phyloP scores from a whole-genome alignment of 148 eudicot genomes.

The Rhododendron vialii region DNA sequence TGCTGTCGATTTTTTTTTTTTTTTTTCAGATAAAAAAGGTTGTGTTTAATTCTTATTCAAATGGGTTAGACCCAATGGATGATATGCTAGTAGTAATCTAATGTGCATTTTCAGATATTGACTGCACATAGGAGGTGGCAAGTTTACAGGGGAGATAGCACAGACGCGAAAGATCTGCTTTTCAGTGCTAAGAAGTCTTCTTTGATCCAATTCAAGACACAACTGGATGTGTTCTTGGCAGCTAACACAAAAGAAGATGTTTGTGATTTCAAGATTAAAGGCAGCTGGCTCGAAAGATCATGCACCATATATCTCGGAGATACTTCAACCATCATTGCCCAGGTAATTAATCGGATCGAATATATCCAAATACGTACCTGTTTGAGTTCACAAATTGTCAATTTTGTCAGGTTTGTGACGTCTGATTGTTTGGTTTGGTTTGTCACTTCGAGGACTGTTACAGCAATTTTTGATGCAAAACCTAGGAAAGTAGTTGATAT shows the following conservation, averaged over 20 bases:
- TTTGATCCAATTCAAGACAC: slow-evolving; percentile 34
- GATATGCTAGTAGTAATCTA: too few species aligned
- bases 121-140: slow-evolving; percentile 46
- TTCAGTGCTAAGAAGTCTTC: slow-evolving; percentile 44
- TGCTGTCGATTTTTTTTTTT: neutral
- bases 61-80: too few species aligned
- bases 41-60: neutral
- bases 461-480: too few species aligned
- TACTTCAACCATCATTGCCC: slow-evolving; percentile 26
- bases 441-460: too few species aligned
- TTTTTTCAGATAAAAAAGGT: too few species aligned
- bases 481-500: too few species aligned
- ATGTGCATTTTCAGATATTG: slow-evolving; percentile 19
- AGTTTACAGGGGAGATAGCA: slow-evolving; percentile 51
- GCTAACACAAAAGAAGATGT: slow-evolving; percentile 14
- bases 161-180: slow-evolving; percentile 25
- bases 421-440: too few species aligned
- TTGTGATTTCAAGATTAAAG: slow-evolving; percentile 27
- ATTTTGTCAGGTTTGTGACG: neutral
- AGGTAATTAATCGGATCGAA: slow-evolving; percentile 12
- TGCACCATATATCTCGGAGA: slow-evolving; percentile 28
- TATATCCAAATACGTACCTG: neutral
- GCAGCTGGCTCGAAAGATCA: slow-evolving; percentile 24
- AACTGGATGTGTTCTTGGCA: slow-evolving; percentile 47
- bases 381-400: neutral